Base-by-base conservation (phyloP, 176 grass and related monocot genomes). In the Ensete glaucum region DNA sequence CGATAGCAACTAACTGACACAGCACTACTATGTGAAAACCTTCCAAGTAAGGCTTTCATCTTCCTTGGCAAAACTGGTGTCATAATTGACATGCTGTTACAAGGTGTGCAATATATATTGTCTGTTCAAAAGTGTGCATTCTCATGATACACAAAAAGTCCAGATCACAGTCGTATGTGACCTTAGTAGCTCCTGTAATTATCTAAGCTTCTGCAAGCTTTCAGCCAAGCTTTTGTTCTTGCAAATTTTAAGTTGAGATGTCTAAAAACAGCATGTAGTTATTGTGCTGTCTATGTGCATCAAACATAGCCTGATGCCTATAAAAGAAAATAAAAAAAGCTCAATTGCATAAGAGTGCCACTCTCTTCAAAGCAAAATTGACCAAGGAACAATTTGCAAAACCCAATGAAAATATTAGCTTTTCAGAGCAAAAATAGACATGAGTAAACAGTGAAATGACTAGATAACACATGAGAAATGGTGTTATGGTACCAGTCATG, bases 401-500 rank as follows among this genome's bases (percentile, higher is more conserved):
- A 57, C 10, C 17, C 55, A 57, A 57, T 57, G 55, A 16, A 57
- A 16, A 27, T 16, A 73, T 27, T 55, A 55, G 1, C 8, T 16
- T 55, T 26, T 55, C 21, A 55, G 34, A 23, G 20, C 14, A 56
- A 16, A 74, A 56, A 10, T 12, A 74, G 12, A 22, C 22, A 52
- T 9, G 57, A 60, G 6, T 21, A 12, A 9, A 50, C 1, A 20
- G 4, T 50, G 50, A 1, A 51, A 20, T 11, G 15, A 70, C 10
- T 29, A 57, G 12, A 27, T 54, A 55, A 56, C 24, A 27, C 5
- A 53, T 74, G 52, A 74, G 8, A 11, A 86, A 62, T 53, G 71
- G 21, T 9, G 13, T 66, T 50, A 20, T 77, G 66, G 62, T 98
- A 98, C 95, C 95, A 98, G 68, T 98, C 90, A 78, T 98, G 52